Conservation (phyloP, 164 flowering plant species). For the Santalum album region DNA sequence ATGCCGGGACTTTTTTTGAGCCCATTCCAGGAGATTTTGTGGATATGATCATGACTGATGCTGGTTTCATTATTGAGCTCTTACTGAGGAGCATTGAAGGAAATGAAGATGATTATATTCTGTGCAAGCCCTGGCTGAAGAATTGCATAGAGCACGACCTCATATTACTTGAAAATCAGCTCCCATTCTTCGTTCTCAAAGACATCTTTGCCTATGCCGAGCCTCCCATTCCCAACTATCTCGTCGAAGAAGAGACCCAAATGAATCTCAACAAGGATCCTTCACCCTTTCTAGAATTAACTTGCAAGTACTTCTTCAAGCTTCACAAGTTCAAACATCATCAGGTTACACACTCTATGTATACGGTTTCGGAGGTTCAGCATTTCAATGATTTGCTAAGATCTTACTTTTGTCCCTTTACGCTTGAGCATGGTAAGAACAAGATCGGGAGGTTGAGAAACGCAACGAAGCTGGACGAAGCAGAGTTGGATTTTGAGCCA, state of each 20-base stretch:
- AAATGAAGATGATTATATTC: neutral
- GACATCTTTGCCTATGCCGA: neutral
- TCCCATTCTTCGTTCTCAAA: neutral
- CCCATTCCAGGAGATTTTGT: neutral
- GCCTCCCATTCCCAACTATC: neutral
- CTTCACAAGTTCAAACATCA: neutral
- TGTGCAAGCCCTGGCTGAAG: neutral
- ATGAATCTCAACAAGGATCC: no score
- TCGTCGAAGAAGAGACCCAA: no score
- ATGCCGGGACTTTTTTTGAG: neutral
- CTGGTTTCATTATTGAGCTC: neutral
- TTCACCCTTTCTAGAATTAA: neutral
- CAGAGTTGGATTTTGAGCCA: neutral
- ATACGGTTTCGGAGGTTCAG: neutral
- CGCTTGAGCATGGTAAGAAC: neutral
- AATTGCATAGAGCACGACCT: neutral
- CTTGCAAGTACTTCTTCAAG: neutral
- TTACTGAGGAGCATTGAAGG: neutral
- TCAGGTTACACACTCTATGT: no score
- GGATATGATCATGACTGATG: neutral
- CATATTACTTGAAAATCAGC: conserved; percentile 2
- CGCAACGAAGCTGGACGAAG: neutral
- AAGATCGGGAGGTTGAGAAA: neutral
- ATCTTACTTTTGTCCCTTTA: neutral
- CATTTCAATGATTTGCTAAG: conserved; percentile 1